Evolutionary conservation across 2,329 filamentous ascomycete genomes (phyloP).

Genomic region (Penicillium sp.): DNA sequence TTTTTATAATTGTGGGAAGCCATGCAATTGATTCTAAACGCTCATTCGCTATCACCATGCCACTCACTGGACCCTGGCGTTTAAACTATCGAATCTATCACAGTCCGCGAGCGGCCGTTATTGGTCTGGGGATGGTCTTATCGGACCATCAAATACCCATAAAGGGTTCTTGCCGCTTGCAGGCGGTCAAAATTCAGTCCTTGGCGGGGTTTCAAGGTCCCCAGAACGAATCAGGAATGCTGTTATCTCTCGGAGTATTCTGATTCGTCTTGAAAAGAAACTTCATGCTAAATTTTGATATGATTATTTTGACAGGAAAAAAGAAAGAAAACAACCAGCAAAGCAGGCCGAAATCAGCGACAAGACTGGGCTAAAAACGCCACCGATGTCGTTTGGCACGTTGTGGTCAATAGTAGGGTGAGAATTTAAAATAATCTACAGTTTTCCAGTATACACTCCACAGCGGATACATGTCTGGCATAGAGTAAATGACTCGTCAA

Average conservation of each 20-base stretch:
- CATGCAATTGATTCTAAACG: neutral
- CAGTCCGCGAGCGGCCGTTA: constrained; percentile 12
- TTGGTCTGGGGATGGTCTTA: constrained; percentile 15
- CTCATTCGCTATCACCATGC: constrained; percentile 11
- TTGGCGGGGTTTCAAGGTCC: constrained; percentile 7
- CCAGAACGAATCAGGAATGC: constrained; percentile 19
- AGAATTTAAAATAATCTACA: neutral
- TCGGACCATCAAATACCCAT: constrained; percentile 7
- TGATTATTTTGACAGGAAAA: neutral
- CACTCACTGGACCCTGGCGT: constrained; percentile 6
- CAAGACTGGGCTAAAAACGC: constrained; percentile 19
- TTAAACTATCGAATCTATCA: constrained; percentile 24
- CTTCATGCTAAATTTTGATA: neutral
- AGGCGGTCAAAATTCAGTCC: constrained; percentile 14
- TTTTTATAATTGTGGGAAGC: neutral
- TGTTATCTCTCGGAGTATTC: constrained; percentile 18
- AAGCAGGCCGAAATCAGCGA: neutral
- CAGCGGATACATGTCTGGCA: neutral
- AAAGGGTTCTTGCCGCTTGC: constrained; percentile 4
- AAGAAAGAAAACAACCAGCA: neutral
- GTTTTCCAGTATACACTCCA: neutral
- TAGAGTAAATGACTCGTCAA: constrained; percentile 1
- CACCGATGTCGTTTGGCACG: constrained; percentile 25
- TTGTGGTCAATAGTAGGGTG: constrained; percentile 8
- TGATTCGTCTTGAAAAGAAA: constrained; percentile 2